Evolutionary conservation across 2,329 filamentous ascomycete genomes (phyloP), one percentile per base, ranked within the genome.

Genomic region (Lasiodiplodia hormozganensis): DNA sequence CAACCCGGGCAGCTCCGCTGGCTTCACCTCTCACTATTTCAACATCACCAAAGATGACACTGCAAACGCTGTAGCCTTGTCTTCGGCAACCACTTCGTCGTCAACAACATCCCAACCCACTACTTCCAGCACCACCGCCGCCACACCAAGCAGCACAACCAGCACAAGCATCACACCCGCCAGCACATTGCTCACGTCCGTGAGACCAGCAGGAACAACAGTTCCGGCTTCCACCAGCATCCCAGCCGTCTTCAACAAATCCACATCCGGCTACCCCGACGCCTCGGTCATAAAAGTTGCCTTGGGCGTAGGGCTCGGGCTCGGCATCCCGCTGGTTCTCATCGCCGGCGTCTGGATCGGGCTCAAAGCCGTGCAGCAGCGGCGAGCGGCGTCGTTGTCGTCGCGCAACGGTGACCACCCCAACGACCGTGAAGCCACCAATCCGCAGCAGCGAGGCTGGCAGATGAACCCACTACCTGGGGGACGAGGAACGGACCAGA

Each of bases 1-100:
- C 18, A 10, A 66, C 38, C 38, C 53, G 10, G 53, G 64, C 11
- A 28, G 31, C 38, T 23, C 64, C 7, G 23, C 18, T 1, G 38
- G 64, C 18, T 67, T 67, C 52, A 67, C 52, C 2, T 67, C 53
- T 3, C 64, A 58, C 28, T 58, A 67, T 18, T 67, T 67, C 53
- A 67, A 67, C 18, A 34, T 58, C 64, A 67, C 52, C 53, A n/a
- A 31, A 2, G 43, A 51, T 12, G 12, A 14, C 4, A 54, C 52
- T 11, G 25, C 43, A 31, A 62, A 21, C 7, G 14, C 16, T 16
- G 5, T 18, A 5, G 23, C 28, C 53, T 36, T 28, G 53, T 18
- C 23, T 10, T 8, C 49, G 18, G 56, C n/a, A 3, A 49, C 28
- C 25, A 11, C 51, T 43, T 56, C 62, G 8, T 18, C 38, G 14